These are phyloP conservation scores for Acer yangbiense DNA, from an alignment of 345 rosid genomes.

Conservation along the genomic window DNA sequence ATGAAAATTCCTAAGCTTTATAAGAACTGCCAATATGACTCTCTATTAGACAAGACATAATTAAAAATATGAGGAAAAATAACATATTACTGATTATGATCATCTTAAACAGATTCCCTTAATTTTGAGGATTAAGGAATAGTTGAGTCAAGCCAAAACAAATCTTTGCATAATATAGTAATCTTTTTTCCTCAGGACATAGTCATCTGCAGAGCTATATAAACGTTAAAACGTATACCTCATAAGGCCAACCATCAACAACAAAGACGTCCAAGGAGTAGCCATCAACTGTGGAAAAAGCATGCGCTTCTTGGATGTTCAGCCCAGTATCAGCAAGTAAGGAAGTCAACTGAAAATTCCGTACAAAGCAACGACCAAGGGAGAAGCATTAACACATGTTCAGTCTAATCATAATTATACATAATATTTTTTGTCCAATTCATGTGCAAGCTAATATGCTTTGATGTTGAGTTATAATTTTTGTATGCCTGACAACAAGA, in stretches of 20 bases:
- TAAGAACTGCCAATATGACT: background rate
- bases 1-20: background rate
- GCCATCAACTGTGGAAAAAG: constrained; percentile 90
- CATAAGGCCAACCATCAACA: constrained; percentile 99
- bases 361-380: constrained; percentile 17
- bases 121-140: background rate
- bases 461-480: background rate
- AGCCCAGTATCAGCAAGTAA: constrained; percentile 88
- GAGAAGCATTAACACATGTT: background rate
- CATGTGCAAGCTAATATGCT: background rate
- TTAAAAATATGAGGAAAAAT: background rate
- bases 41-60: background rate
- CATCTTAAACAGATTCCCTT: background rate
- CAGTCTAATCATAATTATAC: background rate
- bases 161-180: background rate
- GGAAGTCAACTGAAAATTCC: constrained; percentile 75
- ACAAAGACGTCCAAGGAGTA: constrained; percentile 97
- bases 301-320: constrained; percentile 99
- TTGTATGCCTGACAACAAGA: background rate
- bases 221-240: constrained; percentile 48
- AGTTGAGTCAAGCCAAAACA: background rate
- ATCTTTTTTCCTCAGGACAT: background rate
- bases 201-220: background rate
- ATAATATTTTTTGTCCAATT: background rate
- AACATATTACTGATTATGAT: background rate